These are phyloP conservation scores for Penicillium sp. DNA, from an alignment of 2,329 filamentous ascomycete genomes.

Conservation along the genomic window DNA sequence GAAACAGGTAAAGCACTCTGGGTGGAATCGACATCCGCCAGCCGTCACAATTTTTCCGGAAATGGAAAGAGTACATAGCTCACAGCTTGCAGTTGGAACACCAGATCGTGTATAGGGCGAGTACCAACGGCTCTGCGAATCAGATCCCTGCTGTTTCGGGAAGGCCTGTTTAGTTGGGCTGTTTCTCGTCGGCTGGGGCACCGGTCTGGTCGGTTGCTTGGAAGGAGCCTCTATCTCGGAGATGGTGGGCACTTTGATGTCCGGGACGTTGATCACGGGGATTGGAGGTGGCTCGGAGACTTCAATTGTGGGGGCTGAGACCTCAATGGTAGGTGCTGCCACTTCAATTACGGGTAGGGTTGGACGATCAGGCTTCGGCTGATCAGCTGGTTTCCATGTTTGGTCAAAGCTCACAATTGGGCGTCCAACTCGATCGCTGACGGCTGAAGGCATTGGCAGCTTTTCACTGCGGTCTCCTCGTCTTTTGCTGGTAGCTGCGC, in stretches of 20 bases:
- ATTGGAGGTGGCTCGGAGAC: constrained; percentile 43
- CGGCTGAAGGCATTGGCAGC: constrained; percentile 82
- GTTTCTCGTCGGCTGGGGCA: constrained; percentile 18
- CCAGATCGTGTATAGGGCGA: constrained; percentile 49
- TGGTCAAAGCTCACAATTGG: constrained; percentile 97
- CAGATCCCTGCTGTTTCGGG: constrained; percentile 39
- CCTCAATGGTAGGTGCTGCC: constrained; percentile 35
- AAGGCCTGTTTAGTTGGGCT: constrained; percentile 27
- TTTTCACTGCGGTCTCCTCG: constrained; percentile 82
- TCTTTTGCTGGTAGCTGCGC: constrained; percentile 84
- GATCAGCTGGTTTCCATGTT: constrained; percentile 67
- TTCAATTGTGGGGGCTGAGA: constrained; percentile 43
- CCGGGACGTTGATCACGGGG: constrained; percentile 54
- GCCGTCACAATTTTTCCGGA: constrained; percentile 87
- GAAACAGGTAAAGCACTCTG: constrained; percentile 87
- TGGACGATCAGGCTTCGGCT: constrained; percentile 27
- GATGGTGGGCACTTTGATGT: constrained; percentile 44
- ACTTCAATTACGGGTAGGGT: constrained; percentile 54
- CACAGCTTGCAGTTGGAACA: constrained; percentile 70
- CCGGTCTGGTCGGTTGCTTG: constrained; percentile 15
- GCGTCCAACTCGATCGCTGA: constrained; percentile 84
- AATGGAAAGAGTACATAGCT: constrained; percentile 80
- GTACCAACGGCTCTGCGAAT: constrained; percentile 38
- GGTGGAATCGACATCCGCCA: constrained; percentile 81
- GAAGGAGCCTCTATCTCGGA: constrained; percentile 33